phyloP scores from a whole-genome alignment of 2,329 filamentous ascomycete genomes.

The Septoria linicola region DNA sequence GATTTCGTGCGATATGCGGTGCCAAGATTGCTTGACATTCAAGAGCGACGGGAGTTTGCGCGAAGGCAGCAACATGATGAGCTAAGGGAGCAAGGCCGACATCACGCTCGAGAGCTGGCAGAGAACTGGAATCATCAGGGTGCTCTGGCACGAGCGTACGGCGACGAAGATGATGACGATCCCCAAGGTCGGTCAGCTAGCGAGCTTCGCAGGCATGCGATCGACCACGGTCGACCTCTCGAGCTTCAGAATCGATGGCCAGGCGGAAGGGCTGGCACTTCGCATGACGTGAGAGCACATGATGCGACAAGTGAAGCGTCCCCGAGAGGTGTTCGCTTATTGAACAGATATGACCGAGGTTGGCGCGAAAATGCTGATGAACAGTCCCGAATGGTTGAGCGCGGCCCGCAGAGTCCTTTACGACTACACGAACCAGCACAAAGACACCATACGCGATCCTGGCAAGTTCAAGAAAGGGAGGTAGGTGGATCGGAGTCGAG shows the following conservation, averaged over 20 bases:
- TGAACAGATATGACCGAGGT: conserved; percentile 1
- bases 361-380: background rate
- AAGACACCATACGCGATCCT: background rate
- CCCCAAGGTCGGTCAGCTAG: background rate
- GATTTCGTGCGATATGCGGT: conserved; percentile 11
- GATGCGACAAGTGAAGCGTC: no score
- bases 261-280: background rate
- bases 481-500: background rate
- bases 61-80: conserved; percentile 1
- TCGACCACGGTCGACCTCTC: conserved; percentile 3
- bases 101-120: conserved; percentile 1
- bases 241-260: background rate
- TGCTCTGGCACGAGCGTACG: background rate
- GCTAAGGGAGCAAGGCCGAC: conserved; percentile 4
- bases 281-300: background rate
- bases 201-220: background rate
- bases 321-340: background rate
- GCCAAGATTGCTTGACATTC: conserved; percentile 6
- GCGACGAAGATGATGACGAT: background rate
- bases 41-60: conserved; percentile 13
- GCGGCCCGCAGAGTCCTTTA: no score
- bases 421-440: no score
- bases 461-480: background rate
- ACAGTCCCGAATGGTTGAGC: background rate
- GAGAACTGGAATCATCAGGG: background rate